Evolutionary conservation across 2,329 filamentous ascomycete species (phyloP).

Genomic region (Lasiodiplodia theobromae): DNA sequence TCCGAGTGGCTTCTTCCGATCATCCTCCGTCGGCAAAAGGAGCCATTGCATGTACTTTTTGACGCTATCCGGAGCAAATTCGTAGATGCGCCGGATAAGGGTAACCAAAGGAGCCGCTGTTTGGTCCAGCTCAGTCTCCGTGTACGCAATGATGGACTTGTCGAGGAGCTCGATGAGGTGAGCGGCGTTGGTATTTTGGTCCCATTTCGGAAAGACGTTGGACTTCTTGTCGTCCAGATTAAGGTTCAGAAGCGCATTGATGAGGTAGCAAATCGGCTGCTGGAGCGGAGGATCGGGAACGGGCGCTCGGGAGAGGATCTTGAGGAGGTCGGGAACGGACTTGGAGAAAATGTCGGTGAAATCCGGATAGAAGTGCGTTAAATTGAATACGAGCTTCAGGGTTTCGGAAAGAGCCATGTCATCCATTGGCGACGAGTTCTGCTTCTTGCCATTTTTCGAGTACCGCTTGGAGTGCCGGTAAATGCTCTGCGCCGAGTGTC

Average conservation of each 20-base stretch:
- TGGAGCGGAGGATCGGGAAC: slow-evolving; percentile 73
- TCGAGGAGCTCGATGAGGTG: slow-evolving; percentile 76
- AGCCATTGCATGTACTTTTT: slow-evolving; percentile 68
- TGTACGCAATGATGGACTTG: slow-evolving; percentile 68
- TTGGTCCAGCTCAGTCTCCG: slow-evolving; percentile 74
- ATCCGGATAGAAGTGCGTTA: slow-evolving; percentile 76
- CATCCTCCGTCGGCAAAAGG: slow-evolving; percentile 78
- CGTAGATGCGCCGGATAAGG: slow-evolving; percentile 74
- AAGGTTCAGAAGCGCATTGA: slow-evolving; percentile 84
- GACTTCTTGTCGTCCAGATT: slow-evolving; percentile 64
- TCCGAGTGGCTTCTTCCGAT: slow-evolving; percentile 80
- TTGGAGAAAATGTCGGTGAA: slow-evolving; percentile 68
- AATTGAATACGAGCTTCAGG: slow-evolving; percentile 87
- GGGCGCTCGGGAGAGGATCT: slow-evolving; percentile 69
- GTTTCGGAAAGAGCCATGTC: slow-evolving; percentile 84
- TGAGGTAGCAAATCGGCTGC: slow-evolving; percentile 71
- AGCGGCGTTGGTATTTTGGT: slow-evolving; percentile 66
- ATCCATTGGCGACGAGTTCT: slow-evolving; percentile 65
- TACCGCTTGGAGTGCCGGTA: slow-evolving; percentile 65
- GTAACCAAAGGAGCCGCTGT: slow-evolving; percentile 76
- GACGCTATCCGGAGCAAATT: slow-evolving; percentile 68
- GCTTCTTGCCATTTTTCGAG: slow-evolving; percentile 44
- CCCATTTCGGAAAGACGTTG: slow-evolving; percentile 70
- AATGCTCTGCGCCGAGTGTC: slow-evolving; percentile 61
- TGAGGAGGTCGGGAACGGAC: slow-evolving; percentile 73